phyloP scores from a whole-genome alignment of 164 flowering plant genomes.

The Umbilicus rupestris region DNA sequence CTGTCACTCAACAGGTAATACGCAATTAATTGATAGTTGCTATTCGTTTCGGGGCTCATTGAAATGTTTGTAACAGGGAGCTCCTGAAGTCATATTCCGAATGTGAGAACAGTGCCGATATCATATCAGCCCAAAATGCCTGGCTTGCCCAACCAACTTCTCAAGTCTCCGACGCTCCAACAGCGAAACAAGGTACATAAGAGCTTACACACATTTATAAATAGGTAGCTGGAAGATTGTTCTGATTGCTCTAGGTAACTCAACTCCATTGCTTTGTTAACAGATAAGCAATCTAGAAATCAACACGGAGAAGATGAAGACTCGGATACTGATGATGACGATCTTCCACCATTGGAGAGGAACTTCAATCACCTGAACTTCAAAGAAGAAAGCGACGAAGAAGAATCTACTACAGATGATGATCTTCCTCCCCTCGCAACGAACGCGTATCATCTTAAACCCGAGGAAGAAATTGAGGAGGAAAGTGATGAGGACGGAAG shows the following conservation, averaged over 20 bases:
- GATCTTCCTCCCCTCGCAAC: slow-evolving; percentile 2
- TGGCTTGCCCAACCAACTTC: slow-evolving; percentile 68
- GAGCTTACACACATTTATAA: no score
- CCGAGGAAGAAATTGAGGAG: neutral
- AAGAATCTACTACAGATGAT: slow-evolving; percentile 7
- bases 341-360: slow-evolving; percentile 11
- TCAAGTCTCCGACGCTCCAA: slow-evolving; percentile 23
- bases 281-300: neutral
- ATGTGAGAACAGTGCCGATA: slow-evolving; percentile 67
- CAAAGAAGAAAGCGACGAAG: slow-evolving; percentile 7
- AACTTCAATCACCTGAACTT: slow-evolving; percentile 8
- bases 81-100: slow-evolving; percentile 77
- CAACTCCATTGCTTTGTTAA: neutral
- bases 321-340: slow-evolving; percentile 6
- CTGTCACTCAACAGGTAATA: slow-evolving; percentile 78
- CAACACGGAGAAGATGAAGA: slow-evolving; percentile 3
- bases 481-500: neutral
- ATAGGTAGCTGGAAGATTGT: neutral
- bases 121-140: slow-evolving; percentile 70
- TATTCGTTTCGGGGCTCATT: neutral
- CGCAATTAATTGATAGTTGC: neutral
- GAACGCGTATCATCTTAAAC: neutral
- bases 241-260: neutral
- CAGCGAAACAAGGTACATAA: slow-evolving; percentile 22
- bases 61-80: slow-evolving; percentile 35